Conservation (phyloP, 805 yeast species). For the Dipodascopsis uninucleata region DNA sequence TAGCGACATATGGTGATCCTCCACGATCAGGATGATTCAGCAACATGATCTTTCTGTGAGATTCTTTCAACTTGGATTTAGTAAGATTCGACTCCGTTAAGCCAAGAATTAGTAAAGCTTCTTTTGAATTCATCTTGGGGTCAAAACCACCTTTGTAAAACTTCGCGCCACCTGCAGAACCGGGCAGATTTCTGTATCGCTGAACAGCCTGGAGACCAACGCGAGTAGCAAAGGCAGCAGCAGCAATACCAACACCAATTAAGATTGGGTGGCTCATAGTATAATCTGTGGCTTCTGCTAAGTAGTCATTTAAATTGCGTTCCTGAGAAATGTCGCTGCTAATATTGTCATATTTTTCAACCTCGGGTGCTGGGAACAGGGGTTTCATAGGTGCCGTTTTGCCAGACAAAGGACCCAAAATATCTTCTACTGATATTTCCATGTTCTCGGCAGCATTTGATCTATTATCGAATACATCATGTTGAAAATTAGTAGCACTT, state of each 20-base stretch:
- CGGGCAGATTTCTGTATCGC: slow-evolving; percentile 19
- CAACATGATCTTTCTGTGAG: slow-evolving; percentile 74
- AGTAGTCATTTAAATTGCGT: slow-evolving; percentile 4
- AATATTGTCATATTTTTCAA: background rate
- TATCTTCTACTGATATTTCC: slow-evolving; percentile 18
- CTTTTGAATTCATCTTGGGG: slow-evolving; percentile 45
- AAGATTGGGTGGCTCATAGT: slow-evolving; percentile 30
- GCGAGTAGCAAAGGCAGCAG: slow-evolving; percentile 28
- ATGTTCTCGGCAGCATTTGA: slow-evolving; percentile 4
- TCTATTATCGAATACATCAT: no score
- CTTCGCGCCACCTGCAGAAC: slow-evolving; percentile 33
- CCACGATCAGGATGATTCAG: slow-evolving; percentile 87
- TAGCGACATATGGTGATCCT: slow-evolving; percentile 75
- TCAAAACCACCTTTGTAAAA: slow-evolving; percentile 89
- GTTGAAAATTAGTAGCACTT: no score
- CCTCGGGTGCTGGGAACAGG: slow-evolving; percentile 2
- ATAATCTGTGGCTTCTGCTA: slow-evolving; percentile 20
- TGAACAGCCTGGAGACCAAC: slow-evolving; percentile 27
- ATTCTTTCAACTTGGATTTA: slow-evolving; percentile 51
- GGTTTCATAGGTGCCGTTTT: background rate
- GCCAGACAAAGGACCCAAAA: slow-evolving; percentile 12
- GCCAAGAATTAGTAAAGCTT: slow-evolving; percentile 31
- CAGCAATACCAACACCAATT: slow-evolving; percentile 30
- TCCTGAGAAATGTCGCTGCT: slow-evolving; percentile 1
- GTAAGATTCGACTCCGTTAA: slow-evolving; percentile 38